These are phyloP conservation scores for Colletotrichum viniferum DNA, from an alignment of 2,329 filamentous ascomycete genomes.

Conservation along the genomic window DNA sequence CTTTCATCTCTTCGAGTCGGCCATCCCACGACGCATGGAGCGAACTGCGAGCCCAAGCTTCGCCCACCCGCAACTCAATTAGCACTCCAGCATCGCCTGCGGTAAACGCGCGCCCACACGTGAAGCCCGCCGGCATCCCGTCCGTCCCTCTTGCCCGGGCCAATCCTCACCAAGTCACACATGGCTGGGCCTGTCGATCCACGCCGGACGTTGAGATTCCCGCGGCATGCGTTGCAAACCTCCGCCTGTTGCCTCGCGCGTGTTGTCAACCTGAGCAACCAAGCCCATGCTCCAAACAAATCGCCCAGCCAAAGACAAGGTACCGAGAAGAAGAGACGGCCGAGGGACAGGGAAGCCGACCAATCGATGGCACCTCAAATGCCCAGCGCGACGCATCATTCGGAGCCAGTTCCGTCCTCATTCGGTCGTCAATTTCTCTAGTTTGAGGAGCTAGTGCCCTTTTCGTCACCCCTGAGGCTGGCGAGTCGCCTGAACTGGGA, in stretches of 20 bases:
- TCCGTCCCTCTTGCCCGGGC: neutral
- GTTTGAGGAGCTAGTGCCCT: neutral
- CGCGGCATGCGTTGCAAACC: neutral
- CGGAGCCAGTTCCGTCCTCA: conserved; percentile 19
- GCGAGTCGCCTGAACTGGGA: conserved; percentile 12
- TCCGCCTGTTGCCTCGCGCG: neutral
- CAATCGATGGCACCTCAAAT: neutral
- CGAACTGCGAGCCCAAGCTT: neutral
- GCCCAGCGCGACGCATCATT: neutral
- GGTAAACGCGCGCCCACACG: neutral
- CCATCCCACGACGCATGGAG: neutral
- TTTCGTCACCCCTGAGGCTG: conserved; percentile 15
- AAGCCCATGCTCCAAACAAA: neutral
- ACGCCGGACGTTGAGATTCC: neutral
- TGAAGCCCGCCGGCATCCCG: neutral
- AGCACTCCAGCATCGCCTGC: neutral
- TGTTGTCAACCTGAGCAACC: neutral
- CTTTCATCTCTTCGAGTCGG: neutral
- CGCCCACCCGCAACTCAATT: neutral
- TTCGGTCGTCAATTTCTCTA: conserved; percentile 8
- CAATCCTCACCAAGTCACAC: neutral
- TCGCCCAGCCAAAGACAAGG: neutral
- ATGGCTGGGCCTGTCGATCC: conserved; percentile 7
- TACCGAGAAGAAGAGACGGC: neutral
- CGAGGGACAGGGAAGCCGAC: neutral